Evolutionary conservation across 2,329 filamentous ascomycete genomes (phyloP), one percentile per base, ranked within the genome.

Genomic region (Hypoxylon sp.): DNA sequence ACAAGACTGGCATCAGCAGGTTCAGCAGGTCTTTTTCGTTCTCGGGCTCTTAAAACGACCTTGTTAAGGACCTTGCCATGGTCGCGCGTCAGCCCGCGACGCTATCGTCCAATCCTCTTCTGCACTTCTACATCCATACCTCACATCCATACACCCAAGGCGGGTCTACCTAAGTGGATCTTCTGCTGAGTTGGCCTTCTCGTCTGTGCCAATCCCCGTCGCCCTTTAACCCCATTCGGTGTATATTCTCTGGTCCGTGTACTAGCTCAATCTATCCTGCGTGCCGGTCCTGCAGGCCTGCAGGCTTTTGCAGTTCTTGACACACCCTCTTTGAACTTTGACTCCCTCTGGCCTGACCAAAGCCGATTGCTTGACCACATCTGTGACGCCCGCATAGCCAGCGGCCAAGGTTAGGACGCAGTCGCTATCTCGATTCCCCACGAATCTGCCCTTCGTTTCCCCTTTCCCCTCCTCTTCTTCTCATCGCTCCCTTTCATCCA

Each of bases 171-270:
- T 68, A 65, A 68, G 64, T 74, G 70, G 74, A 72, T 71, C 67
- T 72, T 66, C 64, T 75, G 76, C 71, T 77, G 76, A 72, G 76
- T 73, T 77, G 76, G 75, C 75, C 52, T 68, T 69, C 70, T 60
- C 9, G 23, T 43, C 46, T 71, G 53, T 50, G 14, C 68, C 68
- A 71, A 71, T 71, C 68, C 65, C 36, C 66, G 69, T 61, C 58
- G n/a, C 60, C 57, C 28, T 51, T 57, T 60, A 53, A 56, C 61
- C 69, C 71, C 66, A 72, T 69, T 72, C 73, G 51, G 70, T 70
- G 63, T 52, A 36, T 71, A 64, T 59, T 45, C 58, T 59, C 58
- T 71, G 55, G 56, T 56, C 63, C 25, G 51, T 60, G 38, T 60
- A 65, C 65, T 59, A 48, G 62, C 57, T 60, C 52, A 68, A 66